Base-by-base conservation (phyloP, 805 yeast genomes). In the Cyberlindnera samutprakarnensis region DNA sequence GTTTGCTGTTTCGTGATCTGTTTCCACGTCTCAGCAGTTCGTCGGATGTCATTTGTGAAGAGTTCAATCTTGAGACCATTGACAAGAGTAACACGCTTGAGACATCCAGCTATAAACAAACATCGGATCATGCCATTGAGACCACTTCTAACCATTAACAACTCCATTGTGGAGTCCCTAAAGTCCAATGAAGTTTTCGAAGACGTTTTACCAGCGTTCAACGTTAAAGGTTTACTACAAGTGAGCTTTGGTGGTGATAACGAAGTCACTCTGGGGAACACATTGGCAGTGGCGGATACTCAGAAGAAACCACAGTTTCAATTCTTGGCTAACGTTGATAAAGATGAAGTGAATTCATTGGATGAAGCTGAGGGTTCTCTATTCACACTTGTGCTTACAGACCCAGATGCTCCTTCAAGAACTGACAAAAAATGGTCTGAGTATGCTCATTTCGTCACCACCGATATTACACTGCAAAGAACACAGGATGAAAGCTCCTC, bases 391-490 rank as follows among this genome's bases (percentile, higher is more conserved):
- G 82, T 83, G 3, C 45, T 87, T 43, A 88, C 96, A 7, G 96
- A 87, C 56, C 96, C 96, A 1, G 96, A 87, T 62, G 96, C 96
- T 7, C 96, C 96, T 11, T 72, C 87, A 4, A 70, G 75, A 44
- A 67, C 71, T 3, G 95, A 87, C 54, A 75, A 78, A 50, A 84
- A 77, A 53, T 86, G 94, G 94, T 78, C 92, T 3, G 95, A 87
- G 57, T 87, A 66, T 54, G 75, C 81, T 33, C 96, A 87, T 60
- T 84, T 73, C 67, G 62, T 87, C 24, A 60, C 66, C 20, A 57
- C 75, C 3, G 78, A 78, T 43, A 66, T 78, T 46, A 50, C 60
- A 25, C 57, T 75, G 45, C 62, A 59, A 32, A 55, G 61, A 14
- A 50, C 64, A 25, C 66, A 61, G 14, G 54, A 45, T 24, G 48